Percentiles rank a stretch among this genome's conserved stretches.
phyloP scores from a whole-genome alignment of 108 stramenopile species.

The Discostella stelligeroides region DNA sequence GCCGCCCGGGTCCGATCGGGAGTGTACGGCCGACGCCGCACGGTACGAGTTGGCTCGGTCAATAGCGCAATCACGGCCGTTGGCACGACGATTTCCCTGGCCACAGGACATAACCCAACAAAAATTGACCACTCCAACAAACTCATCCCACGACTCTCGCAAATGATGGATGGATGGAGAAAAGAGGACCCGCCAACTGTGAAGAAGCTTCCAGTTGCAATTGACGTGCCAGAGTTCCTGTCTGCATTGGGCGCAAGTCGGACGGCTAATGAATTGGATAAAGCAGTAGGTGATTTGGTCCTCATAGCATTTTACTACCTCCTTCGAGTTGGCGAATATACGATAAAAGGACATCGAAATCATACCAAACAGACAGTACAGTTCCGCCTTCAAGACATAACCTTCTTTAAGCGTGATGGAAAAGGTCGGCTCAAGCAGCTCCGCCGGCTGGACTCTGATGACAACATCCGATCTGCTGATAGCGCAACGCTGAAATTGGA shows the following conservation, averaged over 20 bases:
- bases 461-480: too few relatives aligned
- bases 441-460: too few relatives aligned
- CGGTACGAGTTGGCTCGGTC: constrained; percentile 5
- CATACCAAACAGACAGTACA: neutral
- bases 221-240: constrained; percentile 1
- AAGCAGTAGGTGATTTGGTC: neutral
- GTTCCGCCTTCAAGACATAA: neutral
- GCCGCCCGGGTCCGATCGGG: neutral
- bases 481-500: too few relatives aligned
- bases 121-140: neutral
- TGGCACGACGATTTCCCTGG: constrained; percentile 20
- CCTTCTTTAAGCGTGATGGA: neutral
- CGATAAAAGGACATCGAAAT: neutral
- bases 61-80: constrained; percentile 20
- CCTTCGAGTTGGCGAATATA: constrained; percentile 2
- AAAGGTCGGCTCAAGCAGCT: neutral
- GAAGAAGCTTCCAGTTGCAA: constrained; percentile 2
- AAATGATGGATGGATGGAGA: neutral
- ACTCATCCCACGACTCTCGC: neutral
- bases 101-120: constrained; percentile 5
- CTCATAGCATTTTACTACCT: constrained; percentile 18
- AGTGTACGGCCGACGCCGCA: neutral
- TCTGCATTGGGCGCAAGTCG: neutral
- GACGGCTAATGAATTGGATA: neutral
- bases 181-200: neutral